These are phyloP conservation scores for Aegilops bicornis DNA, from an alignment of 176 grass and related monocot genomes.

Conservation along the genomic window DNA sequence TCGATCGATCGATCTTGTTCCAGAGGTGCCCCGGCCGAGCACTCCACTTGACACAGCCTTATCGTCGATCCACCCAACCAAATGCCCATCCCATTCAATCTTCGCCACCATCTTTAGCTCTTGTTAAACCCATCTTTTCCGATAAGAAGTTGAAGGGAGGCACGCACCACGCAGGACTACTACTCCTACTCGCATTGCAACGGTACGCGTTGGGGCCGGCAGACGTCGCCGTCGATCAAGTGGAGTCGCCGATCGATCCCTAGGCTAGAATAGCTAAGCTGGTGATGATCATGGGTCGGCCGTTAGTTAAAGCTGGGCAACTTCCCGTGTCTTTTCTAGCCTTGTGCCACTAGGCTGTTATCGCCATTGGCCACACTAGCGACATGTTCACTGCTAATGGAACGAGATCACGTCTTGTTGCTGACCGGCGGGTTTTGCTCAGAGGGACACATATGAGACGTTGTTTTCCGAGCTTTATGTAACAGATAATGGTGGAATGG, in stretches of 20 bases:
- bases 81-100: constrained; percentile 23
- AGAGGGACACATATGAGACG: constrained; percentile 2
- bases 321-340: not conserved
- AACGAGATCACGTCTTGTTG: not conserved
- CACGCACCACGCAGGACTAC: not conserved
- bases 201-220: not conserved
- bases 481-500: not conserved
- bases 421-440: not conserved
- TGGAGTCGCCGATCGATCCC: constrained; percentile 18
- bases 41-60: constrained; percentile 1
- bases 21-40: not conserved
- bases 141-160: not conserved
- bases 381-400: not conserved
- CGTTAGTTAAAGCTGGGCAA: constrained; percentile 10
- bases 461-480: not conserved
- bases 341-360: not conserved
- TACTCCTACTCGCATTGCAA: not conserved
- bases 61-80: constrained; percentile 17
- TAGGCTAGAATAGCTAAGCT: not conserved
- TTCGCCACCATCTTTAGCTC: not conserved
- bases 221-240: constrained; percentile 19
- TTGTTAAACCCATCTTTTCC: constrained; percentile 9
- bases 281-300: constrained; percentile 20
- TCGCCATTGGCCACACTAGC: not conserved
- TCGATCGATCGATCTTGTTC: not conserved